Percentiles rank a stretch among this genome's conserved stretches.
These are phyloP conservation scores for Spathaspora sp. DNA, from an alignment of 1,139 yeast genomes.

Conservation along the genomic window DNA sequence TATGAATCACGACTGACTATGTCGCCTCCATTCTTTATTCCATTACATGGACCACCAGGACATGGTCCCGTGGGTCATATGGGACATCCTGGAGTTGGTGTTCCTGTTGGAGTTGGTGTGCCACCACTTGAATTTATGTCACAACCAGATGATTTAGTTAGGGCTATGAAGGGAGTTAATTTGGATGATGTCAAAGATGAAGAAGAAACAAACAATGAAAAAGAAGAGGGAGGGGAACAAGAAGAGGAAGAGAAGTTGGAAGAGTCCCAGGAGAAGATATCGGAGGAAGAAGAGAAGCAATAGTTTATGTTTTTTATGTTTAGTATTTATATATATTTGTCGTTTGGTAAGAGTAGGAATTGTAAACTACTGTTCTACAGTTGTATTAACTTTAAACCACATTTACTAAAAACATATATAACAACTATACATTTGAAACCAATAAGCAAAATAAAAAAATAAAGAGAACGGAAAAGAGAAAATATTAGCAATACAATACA, in stretches of 20 bases:
- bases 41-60: constrained; percentile 5
- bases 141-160: constrained; percentile 15
- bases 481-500: background rate
- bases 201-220: background rate
- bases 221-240: constrained; percentile 1
- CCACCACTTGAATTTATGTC: constrained; percentile 7
- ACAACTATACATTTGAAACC: background rate
- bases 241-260: constrained; percentile 1
- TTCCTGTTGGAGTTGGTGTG: constrained; percentile 3
- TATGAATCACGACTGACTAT: constrained; percentile 2
- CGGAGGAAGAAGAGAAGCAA: constrained; percentile 4
- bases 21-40: constrained; percentile 6
- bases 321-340: constrained; percentile 1
- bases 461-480: too few species aligned
- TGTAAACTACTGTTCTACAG: background rate
- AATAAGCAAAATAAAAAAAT: background rate
- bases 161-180: constrained; percentile 19
- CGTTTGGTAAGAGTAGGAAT: background rate
- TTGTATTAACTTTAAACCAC: background rate
- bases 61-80: background rate
- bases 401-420: background rate
- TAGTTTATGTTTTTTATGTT: constrained; percentile 4
- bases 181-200: constrained; percentile 10
- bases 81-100: constrained; percentile 4
- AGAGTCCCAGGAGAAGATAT: background rate